Percentiles rank a stretch among this genome's conserved stretches.
These are phyloP conservation scores for Nyctanthes arbortristis DNA, from an alignment of 257 asterid genomes.

Conservation along the genomic window DNA sequence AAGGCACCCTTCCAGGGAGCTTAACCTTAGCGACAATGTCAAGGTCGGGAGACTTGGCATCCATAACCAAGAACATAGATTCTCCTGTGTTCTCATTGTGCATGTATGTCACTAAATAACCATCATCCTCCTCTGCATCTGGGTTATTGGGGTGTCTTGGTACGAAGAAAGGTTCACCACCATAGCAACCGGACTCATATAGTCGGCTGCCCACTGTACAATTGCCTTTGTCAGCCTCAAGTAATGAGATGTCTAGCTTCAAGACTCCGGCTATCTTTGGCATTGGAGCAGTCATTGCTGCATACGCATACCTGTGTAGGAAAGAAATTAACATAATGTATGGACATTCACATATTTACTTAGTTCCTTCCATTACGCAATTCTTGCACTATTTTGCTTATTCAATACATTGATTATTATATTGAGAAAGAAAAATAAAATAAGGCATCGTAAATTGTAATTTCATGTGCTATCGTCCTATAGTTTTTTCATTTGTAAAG, in stretches of 20 bases:
- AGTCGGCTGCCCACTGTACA: slow-evolving; percentile 40
- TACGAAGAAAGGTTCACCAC: slow-evolving; percentile 52
- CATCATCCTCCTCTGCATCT: slow-evolving; percentile 64
- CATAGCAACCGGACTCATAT: slow-evolving; percentile 34
- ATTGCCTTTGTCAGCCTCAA: slow-evolving; percentile 2
- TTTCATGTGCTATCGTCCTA: slow-evolving; percentile 14
- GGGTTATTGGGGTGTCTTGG: slow-evolving; percentile 33
- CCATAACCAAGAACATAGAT: slow-evolving; percentile 69
- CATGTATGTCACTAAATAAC: slow-evolving; percentile 56
- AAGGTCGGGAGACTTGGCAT: slow-evolving; percentile 72
- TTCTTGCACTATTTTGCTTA: too few relatives aligned
- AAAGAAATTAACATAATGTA: background rate
- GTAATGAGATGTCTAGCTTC: slow-evolving; percentile 42
- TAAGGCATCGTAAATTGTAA: background rate
- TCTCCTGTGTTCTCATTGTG: slow-evolving; percentile 59
- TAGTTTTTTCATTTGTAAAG: too few relatives aligned
- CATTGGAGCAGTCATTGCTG: slow-evolving; percentile 35
- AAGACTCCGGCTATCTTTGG: slow-evolving; percentile 41
- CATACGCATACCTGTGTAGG: slow-evolving; percentile 40
- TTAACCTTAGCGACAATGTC: slow-evolving; percentile 62
- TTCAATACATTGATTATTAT: too few relatives aligned
- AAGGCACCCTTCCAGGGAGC: slow-evolving; percentile 72
- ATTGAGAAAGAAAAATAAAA: too few relatives aligned
- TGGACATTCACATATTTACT: background rate
- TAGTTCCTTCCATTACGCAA: background rate